These are phyloP conservation scores for Cryptococcus sp. DNA, from an alignment of 1,284 basidiomycete species.

Conservation along the genomic window DNA sequence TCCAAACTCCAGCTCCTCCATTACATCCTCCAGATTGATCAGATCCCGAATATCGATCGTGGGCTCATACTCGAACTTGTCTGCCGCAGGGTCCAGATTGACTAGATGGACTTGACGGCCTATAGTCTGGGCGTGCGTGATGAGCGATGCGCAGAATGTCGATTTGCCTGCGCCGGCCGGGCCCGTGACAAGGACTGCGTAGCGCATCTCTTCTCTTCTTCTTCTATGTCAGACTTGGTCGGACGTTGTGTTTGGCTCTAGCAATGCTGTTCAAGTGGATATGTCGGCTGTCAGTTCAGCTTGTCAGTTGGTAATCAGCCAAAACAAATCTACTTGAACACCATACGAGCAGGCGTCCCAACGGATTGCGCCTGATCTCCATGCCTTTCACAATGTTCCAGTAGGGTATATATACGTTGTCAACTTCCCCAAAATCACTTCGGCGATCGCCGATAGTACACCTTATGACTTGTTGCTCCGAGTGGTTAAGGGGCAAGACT, in stretches of 20 bases:
- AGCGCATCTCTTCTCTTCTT: constrained; percentile 64
- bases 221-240: too few relatives aligned
- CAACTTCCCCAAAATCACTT: too few relatives aligned
- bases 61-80: constrained; percentile 90
- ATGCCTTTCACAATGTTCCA: too few relatives aligned
- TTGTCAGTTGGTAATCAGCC: too few relatives aligned
- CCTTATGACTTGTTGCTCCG: constrained; percentile 13
- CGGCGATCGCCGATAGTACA: too few relatives aligned
- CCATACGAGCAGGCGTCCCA: too few relatives aligned
- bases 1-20: constrained; percentile 92
- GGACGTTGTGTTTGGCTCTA: too few relatives aligned
- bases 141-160: constrained; percentile 85
- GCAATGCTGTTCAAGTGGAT: too few relatives aligned
- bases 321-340: too few relatives aligned
- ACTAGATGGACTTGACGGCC: constrained; percentile 88
- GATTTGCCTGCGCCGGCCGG: constrained; percentile 98
- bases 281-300: too few relatives aligned
- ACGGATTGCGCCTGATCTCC: too few relatives aligned
- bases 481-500: constrained; percentile 20
- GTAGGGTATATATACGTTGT: too few relatives aligned
- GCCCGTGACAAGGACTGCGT: constrained; percentile 71
- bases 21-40: constrained; percentile 91
- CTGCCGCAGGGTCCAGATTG: constrained; percentile 96
- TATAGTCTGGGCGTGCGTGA: constrained; percentile 84
- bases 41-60: constrained; percentile 93